Evolutionary conservation across 495 filamentous ascomycete genomes (phyloP).

Genomic region (Podospora pseudoanserina): DNA sequence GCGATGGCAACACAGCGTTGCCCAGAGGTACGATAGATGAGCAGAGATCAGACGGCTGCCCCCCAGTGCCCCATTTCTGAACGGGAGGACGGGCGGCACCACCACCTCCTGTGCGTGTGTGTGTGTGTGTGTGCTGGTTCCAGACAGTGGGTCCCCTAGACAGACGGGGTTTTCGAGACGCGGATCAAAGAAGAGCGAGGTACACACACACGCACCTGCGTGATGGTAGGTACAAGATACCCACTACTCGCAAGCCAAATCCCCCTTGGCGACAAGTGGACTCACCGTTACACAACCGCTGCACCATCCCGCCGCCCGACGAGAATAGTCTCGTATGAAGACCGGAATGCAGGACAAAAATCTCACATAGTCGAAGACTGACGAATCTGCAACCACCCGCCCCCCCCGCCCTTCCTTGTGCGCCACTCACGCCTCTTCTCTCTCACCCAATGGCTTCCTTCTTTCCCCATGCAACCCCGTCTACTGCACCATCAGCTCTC

Average conservation of each 20-base stretch:
- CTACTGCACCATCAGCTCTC: not conserved
- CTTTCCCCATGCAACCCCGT: not conserved
- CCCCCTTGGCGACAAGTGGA: conserved; percentile 11
- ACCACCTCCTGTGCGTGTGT: not conserved
- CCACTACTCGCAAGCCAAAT: not conserved
- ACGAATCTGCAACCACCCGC: conserved; percentile 22
- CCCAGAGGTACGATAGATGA: conserved; percentile 17
- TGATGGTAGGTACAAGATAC: not conserved
- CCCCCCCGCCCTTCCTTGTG: not conserved
- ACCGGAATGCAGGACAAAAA: conserved; percentile 15
- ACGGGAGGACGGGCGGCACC: not conserved
- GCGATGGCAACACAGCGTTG: conserved; percentile 25
- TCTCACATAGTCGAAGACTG: conserved; percentile 22
- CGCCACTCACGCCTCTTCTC: not conserved
- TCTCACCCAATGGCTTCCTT: not conserved
- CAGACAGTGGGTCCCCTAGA: conserved; percentile 12
- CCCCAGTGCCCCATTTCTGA: conserved; percentile 2
- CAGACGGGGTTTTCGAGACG: conserved; percentile 9
- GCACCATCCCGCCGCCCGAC: conserved; percentile 33
- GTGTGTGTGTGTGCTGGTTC: conserved; percentile 1
- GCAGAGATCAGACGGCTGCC: conserved; percentile 15
- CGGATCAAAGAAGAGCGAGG: not conserved
- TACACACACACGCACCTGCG: no score
- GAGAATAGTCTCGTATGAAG: conserved; percentile 37
- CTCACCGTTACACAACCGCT: conserved; percentile 26